Evolutionary conservation across 495 filamentous ascomycete genomes (phyloP).

Genomic region (Penicillium cataractarum): DNA sequence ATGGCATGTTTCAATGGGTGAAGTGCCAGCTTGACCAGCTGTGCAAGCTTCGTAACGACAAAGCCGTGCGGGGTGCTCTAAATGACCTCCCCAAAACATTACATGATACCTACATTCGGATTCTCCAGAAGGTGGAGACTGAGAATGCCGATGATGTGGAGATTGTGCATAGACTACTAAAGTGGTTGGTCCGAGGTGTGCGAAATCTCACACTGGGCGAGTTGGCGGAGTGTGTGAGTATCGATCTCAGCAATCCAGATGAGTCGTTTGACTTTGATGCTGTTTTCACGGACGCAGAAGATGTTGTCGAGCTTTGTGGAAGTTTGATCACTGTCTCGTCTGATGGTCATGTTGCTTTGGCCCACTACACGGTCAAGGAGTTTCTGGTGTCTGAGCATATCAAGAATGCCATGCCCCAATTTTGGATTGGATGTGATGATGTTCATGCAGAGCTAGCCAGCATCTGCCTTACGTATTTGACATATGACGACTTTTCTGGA

Average conservation of each 20-base stretch:
- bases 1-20: background rate
- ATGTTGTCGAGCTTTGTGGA: background rate
- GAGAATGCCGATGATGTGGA: background rate
- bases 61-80: background rate
- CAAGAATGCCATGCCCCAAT: background rate
- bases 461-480: background rate
- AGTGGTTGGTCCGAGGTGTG: background rate
- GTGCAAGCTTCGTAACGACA: background rate
- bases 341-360: background rate
- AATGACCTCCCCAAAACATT: background rate
- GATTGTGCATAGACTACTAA: background rate
- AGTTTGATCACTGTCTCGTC: background rate
- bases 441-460: background rate
- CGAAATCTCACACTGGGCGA: background rate
- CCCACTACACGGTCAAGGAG: background rate
- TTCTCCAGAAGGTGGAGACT: background rate
- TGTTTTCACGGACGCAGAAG: background rate
- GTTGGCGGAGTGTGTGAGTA: background rate
- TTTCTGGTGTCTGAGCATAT: background rate
- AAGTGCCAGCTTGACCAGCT: background rate
- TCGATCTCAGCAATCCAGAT: background rate
- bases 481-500: background rate
- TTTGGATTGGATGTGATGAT: background rate
- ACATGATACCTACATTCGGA: conserved; percentile 1
- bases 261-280: conserved; percentile 2